These are phyloP conservation scores for Dendryphion nanum DNA, from an alignment of 2,329 filamentous ascomycete species.

Conservation along the genomic window DNA sequence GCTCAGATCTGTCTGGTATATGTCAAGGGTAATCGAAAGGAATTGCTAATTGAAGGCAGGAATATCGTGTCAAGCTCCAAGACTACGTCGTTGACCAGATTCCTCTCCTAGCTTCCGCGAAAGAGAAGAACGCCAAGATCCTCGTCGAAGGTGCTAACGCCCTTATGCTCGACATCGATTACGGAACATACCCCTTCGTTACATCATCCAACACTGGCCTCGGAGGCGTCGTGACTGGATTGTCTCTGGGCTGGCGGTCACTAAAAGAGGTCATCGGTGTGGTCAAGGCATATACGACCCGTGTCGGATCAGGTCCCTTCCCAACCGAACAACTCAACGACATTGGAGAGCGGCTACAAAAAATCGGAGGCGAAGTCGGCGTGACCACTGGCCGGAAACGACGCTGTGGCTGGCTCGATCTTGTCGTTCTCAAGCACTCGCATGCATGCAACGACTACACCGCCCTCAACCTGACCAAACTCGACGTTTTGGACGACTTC, in stretches of 20 bases:
- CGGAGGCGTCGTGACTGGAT: constrained; percentile 62
- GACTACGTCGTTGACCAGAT: constrained; percentile 67
- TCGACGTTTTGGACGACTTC: constrained; percentile 73
- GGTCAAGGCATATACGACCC: constrained; percentile 67
- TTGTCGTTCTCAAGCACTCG: constrained; percentile 68
- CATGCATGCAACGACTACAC: constrained; percentile 67
- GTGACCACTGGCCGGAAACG: constrained; percentile 59
- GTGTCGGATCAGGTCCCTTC: constrained; percentile 61
- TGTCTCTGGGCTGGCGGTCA: constrained; percentile 61
- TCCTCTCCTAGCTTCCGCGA: constrained; percentile 61
- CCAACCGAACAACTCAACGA: constrained; percentile 64
- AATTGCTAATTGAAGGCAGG: no score
- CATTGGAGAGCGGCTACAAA: constrained; percentile 56
- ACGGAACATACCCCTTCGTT: constrained; percentile 59
- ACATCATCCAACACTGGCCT: constrained; percentile 60
- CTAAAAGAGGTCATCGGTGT: constrained; percentile 64
- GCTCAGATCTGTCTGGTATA: no score
- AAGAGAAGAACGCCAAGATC: constrained; percentile 59
- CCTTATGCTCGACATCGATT: constrained; percentile 64
- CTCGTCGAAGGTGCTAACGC: constrained; percentile 69
- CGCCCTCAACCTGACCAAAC: constrained; percentile 62
- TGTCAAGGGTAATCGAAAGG: not conserved
- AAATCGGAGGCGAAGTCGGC: constrained; percentile 56
- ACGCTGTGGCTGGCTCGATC: constrained; percentile 65
- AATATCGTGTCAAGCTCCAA: constrained; percentile 57